Evolutionary conservation across 2,329 filamentous ascomycete genomes (phyloP), one percentile per base, ranked within the genome.

Genomic region (Cladophialophora chaetospira): DNA sequence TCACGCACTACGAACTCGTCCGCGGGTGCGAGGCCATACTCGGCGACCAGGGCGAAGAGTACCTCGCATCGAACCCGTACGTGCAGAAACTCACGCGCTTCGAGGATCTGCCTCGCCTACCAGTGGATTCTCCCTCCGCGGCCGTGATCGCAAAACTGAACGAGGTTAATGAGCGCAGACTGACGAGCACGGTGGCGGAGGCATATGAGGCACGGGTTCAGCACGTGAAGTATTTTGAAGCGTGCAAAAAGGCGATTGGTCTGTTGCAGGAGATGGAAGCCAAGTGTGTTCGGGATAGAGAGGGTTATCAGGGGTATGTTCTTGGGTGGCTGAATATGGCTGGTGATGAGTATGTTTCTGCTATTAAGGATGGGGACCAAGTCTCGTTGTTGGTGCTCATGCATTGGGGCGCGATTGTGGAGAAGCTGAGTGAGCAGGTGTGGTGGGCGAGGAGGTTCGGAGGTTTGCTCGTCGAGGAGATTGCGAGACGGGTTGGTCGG

Each of bases 381-480:
- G 48, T 54, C n/a, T 53, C 63, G 5, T 49, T 65, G 23, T 38
- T 63, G 11, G 53, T 62, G 13, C 31, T 65, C 38, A 62, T 65
- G 57, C 57, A 54, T 36, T 65, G 63, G 63, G 63, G 59, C 11
- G 59, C 63, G 4, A 21, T 63, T 15, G 28, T 62, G 5, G 52
- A 63, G 17, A 56, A 31, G 48, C 42, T 55, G 10, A 48, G 59
- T 4, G 49, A 55, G 13, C 23, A 57, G 19, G 53, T 57, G 17
- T 63, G 61, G 61, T 63, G 61, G 61, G 59, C 61, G 13, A 44
- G 43, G 19, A 23, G 53, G n/a, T 62, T 59, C 33, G 61, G 61
- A n/a, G 46, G 46, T 3, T 42, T 57, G 8, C 28, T 63, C 29
- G 59, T 60, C 11, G 49, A 53, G 19, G 59, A 63, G 48, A 55